phyloP scores from a whole-genome alignment of 1,284 basidiomycete species.

The Puccinia triticina region DNA sequence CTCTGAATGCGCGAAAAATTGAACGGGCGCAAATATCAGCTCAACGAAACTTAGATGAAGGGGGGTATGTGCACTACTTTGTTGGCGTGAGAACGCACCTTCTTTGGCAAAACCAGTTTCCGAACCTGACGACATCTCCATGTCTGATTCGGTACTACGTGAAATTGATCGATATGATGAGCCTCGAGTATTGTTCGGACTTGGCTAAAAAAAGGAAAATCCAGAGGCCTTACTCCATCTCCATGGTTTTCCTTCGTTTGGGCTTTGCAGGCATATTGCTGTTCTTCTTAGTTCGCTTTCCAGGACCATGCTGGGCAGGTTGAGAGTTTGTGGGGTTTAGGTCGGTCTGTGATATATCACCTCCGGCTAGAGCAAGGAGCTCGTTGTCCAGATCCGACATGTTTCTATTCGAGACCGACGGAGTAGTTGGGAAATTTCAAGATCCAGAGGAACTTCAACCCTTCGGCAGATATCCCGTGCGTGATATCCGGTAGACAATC shows the following conservation, averaged over 20 bases:
- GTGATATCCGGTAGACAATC: too few relatives aligned
- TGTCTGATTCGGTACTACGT: conserved; percentile 47
- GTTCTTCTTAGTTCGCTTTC: conserved; percentile 25
- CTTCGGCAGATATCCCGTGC: too few relatives aligned
- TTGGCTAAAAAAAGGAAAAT: background rate
- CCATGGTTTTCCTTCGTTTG: conserved; percentile 33
- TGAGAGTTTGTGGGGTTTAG: conserved; percentile 5
- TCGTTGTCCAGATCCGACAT: conserved; percentile 50
- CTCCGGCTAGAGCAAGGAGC: conserved; percentile 45
- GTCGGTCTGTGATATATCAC: conserved; percentile 21
- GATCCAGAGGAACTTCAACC: too few relatives aligned
- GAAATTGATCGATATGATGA: background rate
- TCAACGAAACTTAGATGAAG: background rate
- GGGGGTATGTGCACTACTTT: background rate
- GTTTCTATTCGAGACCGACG: background rate
- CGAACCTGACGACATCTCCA: conserved; percentile 51
- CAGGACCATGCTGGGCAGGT: conserved; percentile 2
- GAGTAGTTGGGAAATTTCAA: background rate
- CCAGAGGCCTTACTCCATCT: conserved; percentile 39
- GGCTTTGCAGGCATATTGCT: conserved; percentile 9
- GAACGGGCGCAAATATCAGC: background rate
- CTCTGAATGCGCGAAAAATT: conserved; percentile 11
- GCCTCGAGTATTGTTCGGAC: background rate
- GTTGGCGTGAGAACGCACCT: conserved; percentile 7
- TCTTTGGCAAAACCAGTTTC: conserved; percentile 28